Conservation (phyloP, 2,329 filamentous ascomycete species). For the Chaetomium olivaceum region DNA sequence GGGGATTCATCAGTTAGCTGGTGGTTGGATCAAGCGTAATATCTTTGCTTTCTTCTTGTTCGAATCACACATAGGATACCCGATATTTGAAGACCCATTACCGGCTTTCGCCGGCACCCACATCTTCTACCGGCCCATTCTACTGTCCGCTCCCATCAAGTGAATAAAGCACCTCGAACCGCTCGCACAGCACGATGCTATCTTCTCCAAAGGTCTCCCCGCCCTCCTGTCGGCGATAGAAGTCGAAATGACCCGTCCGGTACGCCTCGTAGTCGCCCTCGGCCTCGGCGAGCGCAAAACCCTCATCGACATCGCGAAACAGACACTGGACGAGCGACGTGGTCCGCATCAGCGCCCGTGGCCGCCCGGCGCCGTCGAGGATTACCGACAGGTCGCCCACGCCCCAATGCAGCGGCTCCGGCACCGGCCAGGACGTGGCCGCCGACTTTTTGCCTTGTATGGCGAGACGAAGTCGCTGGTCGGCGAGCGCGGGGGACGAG, state of each 20-base stretch:
- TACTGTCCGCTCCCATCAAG: neutral
- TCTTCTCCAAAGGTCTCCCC: slow-evolving; percentile 33
- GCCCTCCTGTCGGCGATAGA: slow-evolving; percentile 30
- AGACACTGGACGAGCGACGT: slow-evolving; percentile 32
- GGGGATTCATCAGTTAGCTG: neutral
- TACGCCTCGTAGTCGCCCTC: slow-evolving; percentile 36
- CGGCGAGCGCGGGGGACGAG: slow-evolving; percentile 22
- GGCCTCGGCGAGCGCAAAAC: slow-evolving; percentile 36
- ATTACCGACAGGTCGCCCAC: slow-evolving; percentile 36
- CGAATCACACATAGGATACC: neutral
- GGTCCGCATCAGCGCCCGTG: slow-evolving; percentile 35
- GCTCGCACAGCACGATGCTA: slow-evolving; percentile 36
- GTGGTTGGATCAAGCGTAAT: neutral
- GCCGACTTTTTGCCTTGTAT: slow-evolving; percentile 35
- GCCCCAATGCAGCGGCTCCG: slow-evolving; percentile 35
- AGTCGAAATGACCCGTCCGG: slow-evolving; percentile 33
- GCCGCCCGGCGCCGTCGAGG: slow-evolving; percentile 32
- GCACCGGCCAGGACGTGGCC: slow-evolving; percentile 37
- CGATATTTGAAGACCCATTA: neutral
- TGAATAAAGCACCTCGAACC: slow-evolving; percentile 36
- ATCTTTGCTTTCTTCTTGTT: neutral
- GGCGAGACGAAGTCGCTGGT: slow-evolving; percentile 29
- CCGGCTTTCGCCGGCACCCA: neutral
- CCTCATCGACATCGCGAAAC: slow-evolving; percentile 36
- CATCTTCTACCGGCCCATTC: neutral